Conservation (phyloP, 306 rosid genomes). For the Gillenia trifoliata region DNA sequence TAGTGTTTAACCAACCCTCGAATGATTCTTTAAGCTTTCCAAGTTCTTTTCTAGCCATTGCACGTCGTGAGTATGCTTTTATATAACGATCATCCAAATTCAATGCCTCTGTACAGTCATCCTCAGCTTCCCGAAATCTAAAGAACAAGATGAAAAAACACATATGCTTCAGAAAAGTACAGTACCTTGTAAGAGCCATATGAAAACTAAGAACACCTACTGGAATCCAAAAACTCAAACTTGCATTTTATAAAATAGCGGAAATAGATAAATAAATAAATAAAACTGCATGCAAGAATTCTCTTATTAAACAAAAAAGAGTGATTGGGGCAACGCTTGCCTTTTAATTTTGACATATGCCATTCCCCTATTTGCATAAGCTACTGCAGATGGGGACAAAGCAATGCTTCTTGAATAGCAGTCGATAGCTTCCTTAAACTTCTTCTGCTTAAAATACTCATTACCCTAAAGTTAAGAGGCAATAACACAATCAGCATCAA, state of each 20-base stretch:
- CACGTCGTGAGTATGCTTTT: slow-evolving; percentile 92
- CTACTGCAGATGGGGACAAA: slow-evolving; percentile 85
- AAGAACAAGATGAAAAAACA: slow-evolving; percentile 12
- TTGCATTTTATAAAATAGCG: neutral
- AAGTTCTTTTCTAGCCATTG: slow-evolving; percentile 85
- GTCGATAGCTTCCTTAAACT: slow-evolving; percentile 80
- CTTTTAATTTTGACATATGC: slow-evolving; percentile 79
- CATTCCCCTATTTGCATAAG: slow-evolving; percentile 95
- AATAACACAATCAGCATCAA: slow-evolving; percentile 16
- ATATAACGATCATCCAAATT: slow-evolving; percentile 90
- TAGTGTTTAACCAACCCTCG: slow-evolving; percentile 55
- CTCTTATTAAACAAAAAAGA: slow-evolving; percentile 2
- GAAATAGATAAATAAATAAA: neutral
- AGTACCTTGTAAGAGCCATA: neutral
- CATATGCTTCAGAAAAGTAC: neutral
- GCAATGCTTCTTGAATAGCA: slow-evolving; percentile 96
- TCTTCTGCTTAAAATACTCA: slow-evolving; percentile 88
- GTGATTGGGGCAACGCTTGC: slow-evolving; percentile 27
- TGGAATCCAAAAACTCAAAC: neutral
- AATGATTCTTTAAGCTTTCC: slow-evolving; percentile 72
- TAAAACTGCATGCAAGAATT: neutral
- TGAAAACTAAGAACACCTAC: neutral
- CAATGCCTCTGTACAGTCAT: slow-evolving; percentile 95
- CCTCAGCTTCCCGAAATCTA: slow-evolving; percentile 86
- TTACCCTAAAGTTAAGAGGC: slow-evolving; percentile 62